These are phyloP conservation scores for Hanseniaspora vineae DNA, from an alignment of 805 yeast species.

Conservation along the genomic window DNA sequence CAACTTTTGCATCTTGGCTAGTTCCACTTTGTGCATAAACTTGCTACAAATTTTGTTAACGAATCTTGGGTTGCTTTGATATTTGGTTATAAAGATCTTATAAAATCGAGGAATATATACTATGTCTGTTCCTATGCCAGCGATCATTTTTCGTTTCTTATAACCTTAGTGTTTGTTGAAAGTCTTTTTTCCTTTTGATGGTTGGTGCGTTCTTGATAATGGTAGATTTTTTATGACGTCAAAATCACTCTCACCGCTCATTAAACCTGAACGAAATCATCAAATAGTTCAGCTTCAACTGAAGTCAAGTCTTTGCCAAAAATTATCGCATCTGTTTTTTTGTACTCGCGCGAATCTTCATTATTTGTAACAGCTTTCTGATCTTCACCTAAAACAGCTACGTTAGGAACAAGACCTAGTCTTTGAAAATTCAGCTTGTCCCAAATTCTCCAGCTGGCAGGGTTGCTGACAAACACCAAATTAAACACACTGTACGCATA, in stretches of 20 bases:
- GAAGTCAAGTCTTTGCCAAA: constrained; percentile 50
- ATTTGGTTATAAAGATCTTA: constrained; percentile 3
- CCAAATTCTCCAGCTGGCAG: constrained; percentile 70
- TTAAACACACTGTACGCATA: constrained; percentile 78
- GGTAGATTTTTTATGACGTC: too few relatives aligned
- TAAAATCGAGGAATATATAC: constrained; percentile 17
- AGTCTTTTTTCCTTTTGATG: not conserved
- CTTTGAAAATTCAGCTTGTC: constrained; percentile 69
- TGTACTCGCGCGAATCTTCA: not conserved
- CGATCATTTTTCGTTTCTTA: not conserved
- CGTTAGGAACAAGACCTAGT: constrained; percentile 64
- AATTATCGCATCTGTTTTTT: constrained; percentile 48
- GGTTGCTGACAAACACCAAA: constrained; percentile 71
- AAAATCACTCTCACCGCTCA: too few relatives aligned
- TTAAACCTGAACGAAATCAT: constrained; percentile 9
- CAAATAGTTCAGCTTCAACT: constrained; percentile 16
- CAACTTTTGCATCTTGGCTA: constrained; percentile 6
- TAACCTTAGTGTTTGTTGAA: not conserved
- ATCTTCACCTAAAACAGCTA: constrained; percentile 56
- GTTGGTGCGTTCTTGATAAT: not conserved
- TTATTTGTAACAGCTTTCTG: constrained; percentile 29
- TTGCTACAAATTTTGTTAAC: constrained; percentile 9
- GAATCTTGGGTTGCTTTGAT: not conserved
- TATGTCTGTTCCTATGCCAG: constrained; percentile 20
- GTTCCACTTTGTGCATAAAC: constrained; percentile 15